Conservation (phyloP, 23 red algal genomes). For the Gracilaria gracilis region DNA sequence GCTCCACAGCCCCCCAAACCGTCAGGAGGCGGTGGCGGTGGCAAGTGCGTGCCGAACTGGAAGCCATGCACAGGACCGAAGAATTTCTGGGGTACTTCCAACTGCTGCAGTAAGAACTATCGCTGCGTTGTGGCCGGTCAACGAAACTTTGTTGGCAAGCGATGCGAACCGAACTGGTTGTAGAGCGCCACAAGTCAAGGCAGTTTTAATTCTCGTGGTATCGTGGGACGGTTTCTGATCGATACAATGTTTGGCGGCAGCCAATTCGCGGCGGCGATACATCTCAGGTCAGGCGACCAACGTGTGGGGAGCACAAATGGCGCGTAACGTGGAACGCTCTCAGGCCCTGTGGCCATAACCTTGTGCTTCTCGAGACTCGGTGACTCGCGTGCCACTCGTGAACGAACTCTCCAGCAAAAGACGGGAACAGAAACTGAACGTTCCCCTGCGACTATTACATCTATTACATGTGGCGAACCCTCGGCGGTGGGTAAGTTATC, state of each 20-base stretch:
- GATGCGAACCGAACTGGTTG: constrained; percentile 1
- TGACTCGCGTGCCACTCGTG: neutral
- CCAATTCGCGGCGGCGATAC: neutral
- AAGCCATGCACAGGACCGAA: constrained; percentile 35
- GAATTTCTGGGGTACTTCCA: constrained; percentile 29
- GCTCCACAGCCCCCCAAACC: neutral
- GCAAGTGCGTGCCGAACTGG: constrained; percentile 27
- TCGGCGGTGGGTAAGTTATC: neutral
- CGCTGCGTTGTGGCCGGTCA: constrained; percentile 12
- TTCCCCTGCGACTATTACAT: neutral
- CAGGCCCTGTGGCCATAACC: neutral
- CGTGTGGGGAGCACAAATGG: neutral
- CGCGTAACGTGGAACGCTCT: neutral
- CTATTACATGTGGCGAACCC: too few relatives aligned
- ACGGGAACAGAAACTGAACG: neutral
- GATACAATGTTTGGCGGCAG: neutral
- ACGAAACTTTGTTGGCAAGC: neutral
- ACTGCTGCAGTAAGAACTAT: constrained; percentile 23
- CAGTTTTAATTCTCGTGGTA: neutral
- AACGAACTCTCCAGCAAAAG: neutral
- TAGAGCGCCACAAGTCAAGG: neutral
- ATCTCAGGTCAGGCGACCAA: neutral
- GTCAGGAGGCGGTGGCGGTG: neutral
- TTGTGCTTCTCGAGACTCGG: neutral
- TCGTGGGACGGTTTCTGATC: neutral